phyloP scores from a whole-genome alignment of 495 filamentous ascomycete species.

The Aspergillus nidulans region DNA sequence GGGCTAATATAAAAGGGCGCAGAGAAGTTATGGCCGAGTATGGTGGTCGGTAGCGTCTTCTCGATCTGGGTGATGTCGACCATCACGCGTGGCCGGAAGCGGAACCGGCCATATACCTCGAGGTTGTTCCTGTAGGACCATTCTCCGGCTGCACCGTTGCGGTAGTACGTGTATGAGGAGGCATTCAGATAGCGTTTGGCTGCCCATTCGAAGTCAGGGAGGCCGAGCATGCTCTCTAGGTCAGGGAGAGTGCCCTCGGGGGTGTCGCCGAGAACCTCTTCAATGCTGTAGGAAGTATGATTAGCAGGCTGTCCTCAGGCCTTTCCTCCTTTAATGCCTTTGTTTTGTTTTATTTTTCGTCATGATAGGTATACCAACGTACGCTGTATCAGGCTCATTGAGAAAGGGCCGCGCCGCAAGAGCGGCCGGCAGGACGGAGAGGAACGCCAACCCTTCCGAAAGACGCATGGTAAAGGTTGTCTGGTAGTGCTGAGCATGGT shows the following conservation, averaged over 20 bases:
- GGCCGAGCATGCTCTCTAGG: conserved; percentile 4
- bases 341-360: no score
- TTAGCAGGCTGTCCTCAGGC: not conserved
- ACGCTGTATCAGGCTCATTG: conserved; percentile 14
- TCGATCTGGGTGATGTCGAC: conserved; percentile 13
- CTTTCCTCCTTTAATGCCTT: no score
- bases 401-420: conserved; percentile 12
- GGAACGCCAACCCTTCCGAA: conserved; percentile 1
- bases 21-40: conserved; percentile 30
- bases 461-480: conserved; percentile 9
- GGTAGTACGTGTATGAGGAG: conserved; percentile 15
- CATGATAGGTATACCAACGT: not conserved
- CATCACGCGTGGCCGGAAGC: conserved; percentile 9
- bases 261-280: conserved; percentile 7
- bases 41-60: conserved; percentile 6
- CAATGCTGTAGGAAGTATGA: conserved; percentile 5
- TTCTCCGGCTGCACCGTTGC: conserved; percentile 12
- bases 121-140: conserved; percentile 17
- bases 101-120: conserved; percentile 12
- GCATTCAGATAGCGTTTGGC: conserved; percentile 11
- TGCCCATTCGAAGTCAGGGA: conserved; percentile 13
- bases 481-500: not conserved
- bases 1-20: conserved; percentile 43
- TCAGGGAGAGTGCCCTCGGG: conserved; percentile 8
- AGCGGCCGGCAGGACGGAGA: conserved; percentile 5